Base-by-base conservation (phyloP, 2,329 filamentous ascomycete genomes). In the Fusarium nelsonii region DNA sequence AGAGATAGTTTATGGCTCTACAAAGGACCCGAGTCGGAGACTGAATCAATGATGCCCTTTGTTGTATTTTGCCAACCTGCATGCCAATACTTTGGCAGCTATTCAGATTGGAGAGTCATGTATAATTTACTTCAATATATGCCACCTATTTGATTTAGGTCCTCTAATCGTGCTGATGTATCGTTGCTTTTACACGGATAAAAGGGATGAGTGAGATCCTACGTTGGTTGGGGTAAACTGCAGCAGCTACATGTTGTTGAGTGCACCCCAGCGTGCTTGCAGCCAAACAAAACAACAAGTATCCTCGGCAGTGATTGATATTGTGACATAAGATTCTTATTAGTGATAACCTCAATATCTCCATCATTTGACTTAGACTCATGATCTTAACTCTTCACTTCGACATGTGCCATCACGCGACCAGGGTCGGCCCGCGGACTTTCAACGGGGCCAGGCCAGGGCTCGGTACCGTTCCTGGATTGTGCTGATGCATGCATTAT, bases 381-480 rank as follows among this genome's bases (percentile, higher is more conserved):
- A 49, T 61, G 46, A 48, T 50, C 33, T 57, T 51, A 9, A n/a
- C 37, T 10, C 15, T 43, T 33, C 14, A 30, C 46, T 23, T 62
- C 45, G 36, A 67, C 60, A 65, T 65, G 64, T 71, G 60, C 63
- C 68, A 43, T 63, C 65, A 69, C 70, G 68, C 70, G 65, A 73
- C 70, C 59, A 48, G 58, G 58, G 62, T 73, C 62, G 63, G 70
- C 48, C 67, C 52, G 58, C 55, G 58, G 70, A 55, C 45, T 58
- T 57, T 64, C 16, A 36, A 55, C 50, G 58, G 48, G 49, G 40
- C 69, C 61, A 60, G 49, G 40, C 69, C 61, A 60, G 68, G 58
- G 68, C 57, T 63, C 51, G 43, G 52, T 68, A 41, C 55, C 44
- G 71, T 73, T 74, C 65, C 70, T 72, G 58, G 63, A 70, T 71